Percentiles rank a stretch among this genome's conserved stretches.
Evolutionary conservation across 169 alveolate genomes (phyloP).

Genomic region (Cardiosporidium cionae): DNA sequence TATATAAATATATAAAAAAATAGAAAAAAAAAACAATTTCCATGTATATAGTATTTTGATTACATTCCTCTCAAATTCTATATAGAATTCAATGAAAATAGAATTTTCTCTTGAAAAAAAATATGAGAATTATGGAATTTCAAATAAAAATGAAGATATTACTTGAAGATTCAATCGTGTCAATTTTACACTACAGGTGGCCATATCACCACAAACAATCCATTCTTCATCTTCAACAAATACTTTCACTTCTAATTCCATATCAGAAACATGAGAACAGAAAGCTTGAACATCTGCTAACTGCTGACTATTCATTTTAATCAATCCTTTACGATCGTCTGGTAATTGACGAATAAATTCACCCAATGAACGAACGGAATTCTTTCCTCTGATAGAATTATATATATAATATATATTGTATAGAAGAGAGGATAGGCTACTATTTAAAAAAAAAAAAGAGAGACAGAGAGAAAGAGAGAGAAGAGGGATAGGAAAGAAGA

Average conservation of each 20-base stretch:
- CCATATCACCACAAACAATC: slow-evolving; percentile 74
- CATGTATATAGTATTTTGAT: not conserved
- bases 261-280: slow-evolving; percentile 57
- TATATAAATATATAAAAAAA: not conserved
- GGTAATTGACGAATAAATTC: slow-evolving; percentile 64
- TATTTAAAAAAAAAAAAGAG: not conserved
- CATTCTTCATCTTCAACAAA: slow-evolving; percentile 69
- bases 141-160: not conserved
- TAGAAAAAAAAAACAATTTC: not conserved
- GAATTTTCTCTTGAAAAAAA: not conserved
- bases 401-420: not conserved
- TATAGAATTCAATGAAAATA: not conserved
- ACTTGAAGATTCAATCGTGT: slow-evolving; percentile 58
- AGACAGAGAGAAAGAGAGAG: not conserved
- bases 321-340: slow-evolving; percentile 61
- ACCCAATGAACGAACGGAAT: slow-evolving; percentile 53
- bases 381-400: slow-evolving; percentile 56
- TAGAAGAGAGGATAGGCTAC: not conserved
- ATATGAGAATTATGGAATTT: not conserved
- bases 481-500: not conserved
- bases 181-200: slow-evolving; percentile 63
- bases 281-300: slow-evolving; percentile 65
- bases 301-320: slow-evolving; percentile 56
- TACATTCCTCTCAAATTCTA: not conserved
- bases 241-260: slow-evolving; percentile 55